Percentiles rank a stretch among this genome's conserved stretches.
Conservation (phyloP, 371 early-diverging fungal species). For the Chytridium lagenaria region DNA sequence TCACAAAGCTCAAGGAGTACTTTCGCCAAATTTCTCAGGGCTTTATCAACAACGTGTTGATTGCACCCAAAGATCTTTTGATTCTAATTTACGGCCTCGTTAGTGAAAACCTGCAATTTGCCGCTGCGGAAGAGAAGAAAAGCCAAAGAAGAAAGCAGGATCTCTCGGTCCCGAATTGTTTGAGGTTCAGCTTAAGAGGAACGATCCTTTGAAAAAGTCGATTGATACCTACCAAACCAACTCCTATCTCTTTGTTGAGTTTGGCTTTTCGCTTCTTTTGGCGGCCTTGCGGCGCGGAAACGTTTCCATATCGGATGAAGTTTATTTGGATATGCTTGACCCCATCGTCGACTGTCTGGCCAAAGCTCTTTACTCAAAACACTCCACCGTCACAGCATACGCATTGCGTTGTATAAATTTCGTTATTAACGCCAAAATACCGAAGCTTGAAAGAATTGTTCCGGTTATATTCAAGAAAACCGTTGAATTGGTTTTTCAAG, state of each 20-base stretch:
- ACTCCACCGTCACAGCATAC: conserved; percentile 69
- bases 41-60: conserved; percentile 74
- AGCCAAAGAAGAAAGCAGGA: not conserved
- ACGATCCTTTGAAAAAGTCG: conserved; percentile 49
- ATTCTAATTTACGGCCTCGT: conserved; percentile 84
- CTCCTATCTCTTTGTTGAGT: conserved; percentile 88
- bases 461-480: conserved; percentile 65
- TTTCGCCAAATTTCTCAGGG: conserved; percentile 79
- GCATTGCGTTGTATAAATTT: conserved; percentile 73
- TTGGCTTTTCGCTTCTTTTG: conserved; percentile 81
- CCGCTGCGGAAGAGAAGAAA: conserved; percentile 45
- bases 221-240: conserved; percentile 76
- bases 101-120: conserved; percentile 76
- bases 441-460: conserved; percentile 66
- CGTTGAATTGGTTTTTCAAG: not conserved
- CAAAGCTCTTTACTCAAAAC: conserved; percentile 80
- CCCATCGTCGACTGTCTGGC: conserved; percentile 82
- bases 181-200: conserved; percentile 74
- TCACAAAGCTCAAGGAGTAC: conserved; percentile 77
- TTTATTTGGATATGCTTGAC: conserved; percentile 71
- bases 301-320: conserved; percentile 52
- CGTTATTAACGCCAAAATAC: conserved; percentile 73
- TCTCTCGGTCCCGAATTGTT: conserved; percentile 45
- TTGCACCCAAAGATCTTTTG: conserved; percentile 70
- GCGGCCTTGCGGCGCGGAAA: conserved; percentile 66